A percentile compares a stretch with the other conserved stretches of the same genome.
Conservation (phyloP, 305 asterid genomes). For the Solanum aculeatissimum region DNA sequence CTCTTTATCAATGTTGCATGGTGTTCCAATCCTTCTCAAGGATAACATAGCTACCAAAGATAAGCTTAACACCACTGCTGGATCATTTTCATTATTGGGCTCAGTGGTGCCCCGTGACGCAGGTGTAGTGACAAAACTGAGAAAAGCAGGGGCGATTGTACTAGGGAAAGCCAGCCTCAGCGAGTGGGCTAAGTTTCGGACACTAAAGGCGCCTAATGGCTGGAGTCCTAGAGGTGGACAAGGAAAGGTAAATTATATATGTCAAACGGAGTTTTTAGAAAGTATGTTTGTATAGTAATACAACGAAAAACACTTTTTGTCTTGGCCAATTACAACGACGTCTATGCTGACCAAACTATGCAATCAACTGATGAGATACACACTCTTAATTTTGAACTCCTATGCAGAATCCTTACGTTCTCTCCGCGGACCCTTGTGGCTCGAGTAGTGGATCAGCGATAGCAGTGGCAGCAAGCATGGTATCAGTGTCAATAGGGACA, state of each 20-base stretch:
- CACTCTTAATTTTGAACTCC: not conserved
- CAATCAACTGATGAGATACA: not conserved
- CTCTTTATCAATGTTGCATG: conserved; percentile 13
- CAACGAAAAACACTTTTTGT: not conserved
- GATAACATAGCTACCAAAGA: conserved; percentile 37
- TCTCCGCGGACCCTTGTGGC: conserved; percentile 25
- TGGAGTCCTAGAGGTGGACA: conserved; percentile 41
- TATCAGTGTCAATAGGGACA: conserved; percentile 25
- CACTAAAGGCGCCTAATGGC: conserved; percentile 17
- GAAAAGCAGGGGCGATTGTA: conserved; percentile 27
- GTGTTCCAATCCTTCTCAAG: conserved; percentile 30
- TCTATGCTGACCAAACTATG: not conserved
- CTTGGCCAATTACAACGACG: not conserved
- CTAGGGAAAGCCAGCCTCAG: conserved; percentile 40
- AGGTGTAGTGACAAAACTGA: conserved; percentile 28
- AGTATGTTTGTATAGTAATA: not conserved
- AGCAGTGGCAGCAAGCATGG: conserved; percentile 36
- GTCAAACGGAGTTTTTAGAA: not conserved
- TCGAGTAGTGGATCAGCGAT: conserved; percentile 38
- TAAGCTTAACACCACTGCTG: conserved; percentile 36
- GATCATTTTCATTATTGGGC: conserved; percentile 29
- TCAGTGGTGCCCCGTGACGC: conserved; percentile 30
- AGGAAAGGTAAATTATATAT: conserved; percentile 16
- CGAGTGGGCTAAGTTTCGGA: conserved; percentile 29
- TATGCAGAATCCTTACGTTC: conserved; percentile 34